phyloP scores from a whole-genome alignment of 1,284 basidiomycete genomes.

The Ceratobasidium sp. region DNA sequence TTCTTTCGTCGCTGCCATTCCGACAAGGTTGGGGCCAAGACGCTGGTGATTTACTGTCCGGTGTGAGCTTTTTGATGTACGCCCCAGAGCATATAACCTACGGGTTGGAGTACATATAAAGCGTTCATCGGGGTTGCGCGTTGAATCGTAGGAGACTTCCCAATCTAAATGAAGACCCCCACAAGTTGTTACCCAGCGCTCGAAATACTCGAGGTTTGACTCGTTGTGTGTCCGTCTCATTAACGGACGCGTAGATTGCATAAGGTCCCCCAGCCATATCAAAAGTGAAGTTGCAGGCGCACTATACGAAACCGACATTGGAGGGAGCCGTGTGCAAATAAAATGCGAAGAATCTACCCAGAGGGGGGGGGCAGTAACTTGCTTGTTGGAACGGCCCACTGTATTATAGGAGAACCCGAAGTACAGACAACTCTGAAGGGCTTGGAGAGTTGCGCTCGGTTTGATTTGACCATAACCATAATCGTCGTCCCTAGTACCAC shows the following conservation, averaged over 20 bases:
- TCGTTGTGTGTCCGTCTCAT: background rate
- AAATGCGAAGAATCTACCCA: background rate
- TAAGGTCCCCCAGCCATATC: background rate
- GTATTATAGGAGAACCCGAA: too few relatives aligned
- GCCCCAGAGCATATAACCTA: background rate
- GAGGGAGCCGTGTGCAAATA: background rate
- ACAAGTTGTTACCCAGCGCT: background rate
- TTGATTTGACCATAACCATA: too few relatives aligned
- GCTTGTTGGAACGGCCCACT: too few relatives aligned
- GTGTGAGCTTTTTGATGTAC: background rate
- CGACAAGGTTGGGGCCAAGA: background rate
- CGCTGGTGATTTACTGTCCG: background rate
- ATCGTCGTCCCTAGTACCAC: too few relatives aligned
- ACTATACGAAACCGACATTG: background rate
- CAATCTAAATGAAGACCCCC: background rate
- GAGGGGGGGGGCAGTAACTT: too few relatives aligned
- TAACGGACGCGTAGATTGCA: background rate
- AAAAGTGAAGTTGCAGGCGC: background rate
- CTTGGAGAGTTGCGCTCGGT: too few relatives aligned
- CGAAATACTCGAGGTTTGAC: slow-evolving; percentile 8
- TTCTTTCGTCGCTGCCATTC: background rate
- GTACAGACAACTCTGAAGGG: too few relatives aligned
- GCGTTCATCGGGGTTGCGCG: background rate
- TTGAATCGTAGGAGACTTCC: background rate
- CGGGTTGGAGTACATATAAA: background rate